These are phyloP conservation scores for Ascocoryne sarcoides DNA, from an alignment of 2,329 filamentous ascomycete species.

Conservation along the genomic window DNA sequence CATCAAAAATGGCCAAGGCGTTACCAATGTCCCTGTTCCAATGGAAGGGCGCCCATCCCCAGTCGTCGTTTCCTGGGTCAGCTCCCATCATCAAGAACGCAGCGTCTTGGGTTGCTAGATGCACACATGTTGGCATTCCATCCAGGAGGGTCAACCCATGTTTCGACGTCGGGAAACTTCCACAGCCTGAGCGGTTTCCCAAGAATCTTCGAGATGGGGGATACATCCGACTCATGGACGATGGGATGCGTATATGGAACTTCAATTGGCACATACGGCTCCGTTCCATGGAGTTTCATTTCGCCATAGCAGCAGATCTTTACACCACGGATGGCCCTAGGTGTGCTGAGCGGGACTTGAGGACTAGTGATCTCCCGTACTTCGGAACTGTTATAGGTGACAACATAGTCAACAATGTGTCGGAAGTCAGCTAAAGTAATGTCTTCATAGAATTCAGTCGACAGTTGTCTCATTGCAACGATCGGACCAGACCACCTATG, in stretches of 20 bases:
- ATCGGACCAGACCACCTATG: constrained; percentile 2
- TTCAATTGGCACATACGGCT: constrained; percentile 3
- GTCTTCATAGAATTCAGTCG: constrained; percentile 2
- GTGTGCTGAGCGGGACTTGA: background rate
- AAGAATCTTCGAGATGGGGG: constrained; percentile 2
- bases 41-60: constrained; percentile 2
- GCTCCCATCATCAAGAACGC: background rate
- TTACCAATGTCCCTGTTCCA: constrained; percentile 3
- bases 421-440: constrained; percentile 1
- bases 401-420: constrained; percentile 2
- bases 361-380: constrained; percentile 1
- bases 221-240: background rate
- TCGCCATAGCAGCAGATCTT: constrained; percentile 4
- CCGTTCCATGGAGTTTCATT: constrained; percentile 2
- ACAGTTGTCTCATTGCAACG: constrained; percentile 1
- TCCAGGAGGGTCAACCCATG: constrained; percentile 2
- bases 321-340: constrained; percentile 2
- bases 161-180: constrained; percentile 1
- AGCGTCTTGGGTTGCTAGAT: constrained; percentile 1
- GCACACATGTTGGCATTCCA: constrained; percentile 2
- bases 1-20: constrained; percentile 1
- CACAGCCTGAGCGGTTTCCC: constrained; percentile 1
- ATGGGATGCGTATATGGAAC: background rate
- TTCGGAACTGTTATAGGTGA: constrained; percentile 3
- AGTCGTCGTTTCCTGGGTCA: constrained; percentile 1